Evolutionary conservation across 805 yeast species (phyloP).

Genomic region (Saturnispora galanensis): DNA sequence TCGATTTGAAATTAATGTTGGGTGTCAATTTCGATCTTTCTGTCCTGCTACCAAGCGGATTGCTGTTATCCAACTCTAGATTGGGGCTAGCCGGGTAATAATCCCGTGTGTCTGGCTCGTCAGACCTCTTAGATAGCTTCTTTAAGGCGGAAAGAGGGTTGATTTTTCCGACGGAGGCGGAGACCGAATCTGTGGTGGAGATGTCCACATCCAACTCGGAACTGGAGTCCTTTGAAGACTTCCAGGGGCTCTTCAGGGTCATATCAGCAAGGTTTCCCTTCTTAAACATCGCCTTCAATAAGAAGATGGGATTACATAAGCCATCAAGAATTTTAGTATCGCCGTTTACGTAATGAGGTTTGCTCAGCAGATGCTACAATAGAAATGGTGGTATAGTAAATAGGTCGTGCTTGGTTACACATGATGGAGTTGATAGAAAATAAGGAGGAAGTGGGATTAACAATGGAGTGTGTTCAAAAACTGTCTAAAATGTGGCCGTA

Average conservation of each 20-base stretch:
- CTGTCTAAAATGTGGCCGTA: conserved; percentile 49
- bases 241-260: neutral
- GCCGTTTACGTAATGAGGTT: too few species aligned
- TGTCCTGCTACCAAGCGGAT: neutral
- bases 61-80: conserved; percentile 6
- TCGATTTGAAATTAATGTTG: conserved; percentile 10
- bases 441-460: neutral
- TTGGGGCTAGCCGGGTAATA: conserved; percentile 15
- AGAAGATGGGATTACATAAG: neutral
- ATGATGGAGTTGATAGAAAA: neutral
- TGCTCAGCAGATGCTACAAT: too few species aligned
- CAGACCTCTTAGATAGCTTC: conserved; percentile 5
- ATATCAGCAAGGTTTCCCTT: neutral
- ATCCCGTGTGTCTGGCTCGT: conserved; percentile 13
- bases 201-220: too few species aligned
- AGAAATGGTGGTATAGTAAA: neutral
- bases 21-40: conserved; percentile 4
- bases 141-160: conserved; percentile 12
- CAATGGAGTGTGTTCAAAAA: neutral
- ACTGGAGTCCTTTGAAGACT: too few species aligned
- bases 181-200: neutral
- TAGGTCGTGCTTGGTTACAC: too few species aligned
- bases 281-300: neutral
- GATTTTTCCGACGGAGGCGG: neutral
- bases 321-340: too few species aligned